A percentile compares a stretch with the other conserved stretches of the same genome.
Evolutionary conservation across 352 stramenopile species (phyloP).

Genomic region (Peronospora tabacina): DNA sequence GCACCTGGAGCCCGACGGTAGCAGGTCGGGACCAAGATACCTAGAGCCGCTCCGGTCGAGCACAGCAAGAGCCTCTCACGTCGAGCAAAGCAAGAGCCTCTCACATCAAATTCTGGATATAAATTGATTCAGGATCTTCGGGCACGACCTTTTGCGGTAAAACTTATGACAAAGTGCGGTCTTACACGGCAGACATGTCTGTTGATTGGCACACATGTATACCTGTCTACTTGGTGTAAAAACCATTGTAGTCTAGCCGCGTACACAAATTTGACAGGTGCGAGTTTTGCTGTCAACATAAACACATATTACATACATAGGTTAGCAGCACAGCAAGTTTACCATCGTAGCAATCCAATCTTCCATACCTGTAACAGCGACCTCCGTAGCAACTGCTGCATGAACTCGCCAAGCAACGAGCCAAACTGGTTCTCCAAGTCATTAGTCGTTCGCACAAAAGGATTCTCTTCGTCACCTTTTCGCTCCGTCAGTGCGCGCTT

Average conservation of each 20-base stretch:
- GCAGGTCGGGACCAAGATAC: too few species aligned
- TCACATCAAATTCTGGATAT: conserved; percentile 5
- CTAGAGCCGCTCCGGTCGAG: conserved; percentile 1
- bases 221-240: conserved; percentile 48
- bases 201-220: neutral
- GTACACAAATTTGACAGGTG: conserved; percentile 61
- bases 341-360: neutral
- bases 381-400: conserved; percentile 80
- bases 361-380: conserved; percentile 70
- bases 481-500: conserved; percentile 60
- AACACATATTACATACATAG: conserved; percentile 1
- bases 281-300: conserved; percentile 42
- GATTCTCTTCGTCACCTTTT: conserved; percentile 60
- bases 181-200: neutral
- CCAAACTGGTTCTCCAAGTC: conserved; percentile 85
- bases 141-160: conserved; percentile 22
- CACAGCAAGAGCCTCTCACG: conserved; percentile 13
- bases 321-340: conserved; percentile 1
- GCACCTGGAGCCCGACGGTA: conserved; percentile 23
- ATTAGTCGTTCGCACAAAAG: conserved; percentile 67
- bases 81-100: conserved; percentile 13
- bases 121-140: conserved; percentile 28
- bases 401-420: conserved; percentile 80
- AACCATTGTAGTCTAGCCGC: conserved; percentile 57
- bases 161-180: neutral